phyloP scores from a whole-genome alignment of 176 grass and related monocot genomes.

The Avena atlantica region DNA sequence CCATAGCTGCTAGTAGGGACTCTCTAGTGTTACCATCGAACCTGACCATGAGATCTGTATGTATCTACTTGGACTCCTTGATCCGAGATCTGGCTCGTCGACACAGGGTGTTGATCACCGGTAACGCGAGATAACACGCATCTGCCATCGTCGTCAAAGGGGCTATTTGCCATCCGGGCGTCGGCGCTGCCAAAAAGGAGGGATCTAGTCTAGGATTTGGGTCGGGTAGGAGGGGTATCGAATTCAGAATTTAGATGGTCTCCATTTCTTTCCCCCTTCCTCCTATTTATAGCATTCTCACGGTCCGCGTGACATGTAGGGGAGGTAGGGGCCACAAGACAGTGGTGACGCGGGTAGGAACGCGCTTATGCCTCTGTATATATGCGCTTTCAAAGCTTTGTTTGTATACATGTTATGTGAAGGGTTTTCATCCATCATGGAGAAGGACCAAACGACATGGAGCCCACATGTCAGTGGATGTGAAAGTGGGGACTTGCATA shows the following conservation, averaged over 20 bases:
- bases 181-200: neutral
- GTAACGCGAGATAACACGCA: accelerated
- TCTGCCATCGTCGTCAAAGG: neutral
- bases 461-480: neutral
- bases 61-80: neutral
- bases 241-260: neutral
- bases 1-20: neutral
- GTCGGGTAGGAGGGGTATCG: neutral
- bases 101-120: neutral
- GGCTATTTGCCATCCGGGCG: neutral
- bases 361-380: neutral
- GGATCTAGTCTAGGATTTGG: neutral
- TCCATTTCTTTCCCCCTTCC: neutral
- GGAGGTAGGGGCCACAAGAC: neutral
- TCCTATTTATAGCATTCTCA: neutral
- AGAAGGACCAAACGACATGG: neutral
- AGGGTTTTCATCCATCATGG: neutral
- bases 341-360: neutral
- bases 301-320: accelerated
- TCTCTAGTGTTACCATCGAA: neutral
- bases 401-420: neutral
- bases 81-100: neutral
- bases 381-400: neutral
- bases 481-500: neutral
- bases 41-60: neutral